These are phyloP conservation scores for Penicillium sp. DNA, from an alignment of 2,329 filamentous ascomycete genomes.

Conservation along the genomic window DNA sequence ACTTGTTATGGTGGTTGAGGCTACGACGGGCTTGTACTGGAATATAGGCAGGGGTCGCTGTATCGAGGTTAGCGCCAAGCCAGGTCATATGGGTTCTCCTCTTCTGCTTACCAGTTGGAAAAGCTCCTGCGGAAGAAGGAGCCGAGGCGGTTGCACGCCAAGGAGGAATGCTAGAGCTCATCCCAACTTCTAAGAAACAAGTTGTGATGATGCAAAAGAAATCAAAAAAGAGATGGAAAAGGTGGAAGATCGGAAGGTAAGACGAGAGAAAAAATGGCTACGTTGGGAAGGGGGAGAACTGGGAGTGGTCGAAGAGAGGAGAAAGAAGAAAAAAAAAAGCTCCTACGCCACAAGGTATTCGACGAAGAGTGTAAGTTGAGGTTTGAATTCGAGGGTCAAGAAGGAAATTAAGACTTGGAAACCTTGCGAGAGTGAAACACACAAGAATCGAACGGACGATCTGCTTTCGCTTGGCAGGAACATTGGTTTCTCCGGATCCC, in stretches of 20 bases:
- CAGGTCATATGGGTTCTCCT: background rate
- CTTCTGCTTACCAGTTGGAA: conserved; percentile 33
- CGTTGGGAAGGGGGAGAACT: conserved; percentile 14
- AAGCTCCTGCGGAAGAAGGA: conserved; percentile 29
- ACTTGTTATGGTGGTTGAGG: conserved; percentile 48
- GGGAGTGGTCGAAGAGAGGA: conserved; percentile 1
- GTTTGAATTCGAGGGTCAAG: background rate
- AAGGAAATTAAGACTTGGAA: background rate
- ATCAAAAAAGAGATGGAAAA: conserved; percentile 12
- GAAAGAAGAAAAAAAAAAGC: background rate
- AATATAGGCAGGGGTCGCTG: conserved; percentile 58
- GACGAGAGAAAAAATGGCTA: conserved; percentile 9
- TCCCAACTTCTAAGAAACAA: conserved; percentile 23
- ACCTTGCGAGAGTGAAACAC: background rate
- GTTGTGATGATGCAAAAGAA: conserved; percentile 14
- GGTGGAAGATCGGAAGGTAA: conserved; percentile 4
- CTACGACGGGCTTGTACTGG: conserved; percentile 63
- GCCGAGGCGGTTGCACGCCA: conserved; percentile 38
- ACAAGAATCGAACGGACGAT: background rate
- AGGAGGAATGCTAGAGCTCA: conserved; percentile 42
- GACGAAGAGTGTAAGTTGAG: background rate
- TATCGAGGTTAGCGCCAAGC: conserved; percentile 15
- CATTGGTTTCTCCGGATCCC: conserved; percentile 7
- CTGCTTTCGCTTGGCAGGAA: background rate
- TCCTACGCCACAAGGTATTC: conserved; percentile 5